phyloP scores from a whole-genome alignment of 2,329 filamentous ascomycete species.

The Colletotrichum horii region DNA sequence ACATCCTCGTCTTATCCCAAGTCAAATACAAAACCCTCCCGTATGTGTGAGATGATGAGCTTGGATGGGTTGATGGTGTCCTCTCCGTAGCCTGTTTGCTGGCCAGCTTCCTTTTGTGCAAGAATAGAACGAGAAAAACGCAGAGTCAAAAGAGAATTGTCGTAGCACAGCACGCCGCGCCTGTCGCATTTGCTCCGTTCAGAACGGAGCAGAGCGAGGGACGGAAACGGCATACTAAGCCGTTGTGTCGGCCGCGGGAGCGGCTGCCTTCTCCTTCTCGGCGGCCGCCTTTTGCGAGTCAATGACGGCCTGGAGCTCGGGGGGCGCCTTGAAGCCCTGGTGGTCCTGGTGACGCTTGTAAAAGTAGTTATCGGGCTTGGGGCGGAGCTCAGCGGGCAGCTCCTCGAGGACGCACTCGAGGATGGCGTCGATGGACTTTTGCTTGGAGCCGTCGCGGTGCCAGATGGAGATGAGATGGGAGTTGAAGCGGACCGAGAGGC shows the following conservation, averaged over 20 bases:
- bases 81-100: background rate
- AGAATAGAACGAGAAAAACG: background rate
- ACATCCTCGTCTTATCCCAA: background rate
- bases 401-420: constrained; percentile 75
- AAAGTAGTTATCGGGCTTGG: constrained; percentile 74
- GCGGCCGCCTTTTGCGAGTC: constrained; percentile 61
- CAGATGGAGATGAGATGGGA: constrained; percentile 88
- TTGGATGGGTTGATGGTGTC: background rate
- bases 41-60: background rate
- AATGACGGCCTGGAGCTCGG: constrained; percentile 61
- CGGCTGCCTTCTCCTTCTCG: constrained; percentile 33
- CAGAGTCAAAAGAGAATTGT: background rate
- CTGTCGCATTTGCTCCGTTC: background rate
- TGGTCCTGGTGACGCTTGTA: constrained; percentile 94
- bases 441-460: constrained; percentile 87
- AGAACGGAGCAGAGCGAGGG: constrained; percentile 11
- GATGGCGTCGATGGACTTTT: constrained; percentile 78
- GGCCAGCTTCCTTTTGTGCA: background rate
- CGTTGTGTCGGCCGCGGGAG: constrained; percentile 26
- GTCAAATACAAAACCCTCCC: constrained; percentile 1
- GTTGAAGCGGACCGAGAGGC: constrained; percentile 87
- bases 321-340: constrained; percentile 75
- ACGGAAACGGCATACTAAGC: background rate
- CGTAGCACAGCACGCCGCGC: background rate
- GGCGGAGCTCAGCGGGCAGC: constrained; percentile 74